Evolutionary conservation across 2,329 filamentous ascomycete species (phyloP), one percentile per base, ranked within the genome.

Genomic region (Sclerotinia minor): DNA sequence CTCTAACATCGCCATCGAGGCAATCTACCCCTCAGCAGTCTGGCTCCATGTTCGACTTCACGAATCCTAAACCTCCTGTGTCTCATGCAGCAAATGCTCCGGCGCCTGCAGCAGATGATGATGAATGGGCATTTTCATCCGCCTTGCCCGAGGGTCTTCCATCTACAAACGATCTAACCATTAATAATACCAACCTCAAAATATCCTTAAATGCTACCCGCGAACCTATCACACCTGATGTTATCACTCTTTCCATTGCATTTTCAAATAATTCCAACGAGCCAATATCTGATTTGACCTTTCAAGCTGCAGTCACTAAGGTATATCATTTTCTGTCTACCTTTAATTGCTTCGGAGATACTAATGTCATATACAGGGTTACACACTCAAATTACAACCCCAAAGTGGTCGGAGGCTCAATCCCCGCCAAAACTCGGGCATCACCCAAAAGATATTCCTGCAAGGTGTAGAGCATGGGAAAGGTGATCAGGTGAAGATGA

Each of bases 61-160:
- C 76, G 70, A 77, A 73, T 29, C 78, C 78, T 64, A 76, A 76
- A 53, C 74, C 79, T 58, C 73, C 78, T 8, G 69, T 80, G 55
- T 73, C 79, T 47, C 58, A 74, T 26, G 68, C 76, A 53, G 70
- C 77, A 6, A 69, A 71, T 67, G 72, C 74, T 64, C 73, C 80
- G 9, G 82, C 81, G 61, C 85, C 75, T 57, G 75, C 80, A 9
- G 82, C 81, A 63, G 87, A 91, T 57, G 94, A 97, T 63, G 94
- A 98, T 71, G 94, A 98, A 76, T 98, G 94, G 94, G 91, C 88
- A 32, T 98, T 98, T 78, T 88, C 92, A 3, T 98, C 94, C 0
- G 89, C 94, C 0, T 83, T 97, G 19, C 94, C 94, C 3, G 83
- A 86, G 68, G 86, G 69, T 70, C 79, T 21, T 75, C 81, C 64